These are phyloP conservation scores for Penicillium mononematosum DNA, from an alignment of 495 filamentous ascomycete genomes.

Conservation along the genomic window DNA sequence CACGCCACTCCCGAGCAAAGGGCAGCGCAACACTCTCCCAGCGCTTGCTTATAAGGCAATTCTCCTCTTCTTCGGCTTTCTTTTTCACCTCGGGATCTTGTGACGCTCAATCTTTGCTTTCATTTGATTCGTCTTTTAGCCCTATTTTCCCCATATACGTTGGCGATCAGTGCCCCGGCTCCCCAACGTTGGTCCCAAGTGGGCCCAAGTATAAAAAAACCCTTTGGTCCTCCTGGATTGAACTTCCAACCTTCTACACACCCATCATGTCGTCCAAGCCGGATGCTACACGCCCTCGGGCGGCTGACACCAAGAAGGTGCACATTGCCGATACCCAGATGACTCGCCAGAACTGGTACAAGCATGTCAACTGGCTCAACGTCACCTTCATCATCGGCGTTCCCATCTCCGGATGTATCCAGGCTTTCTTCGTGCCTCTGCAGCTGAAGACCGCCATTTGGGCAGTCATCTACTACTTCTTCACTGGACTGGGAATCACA, in stretches of 20 bases:
- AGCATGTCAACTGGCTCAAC: constrained; percentile 96
- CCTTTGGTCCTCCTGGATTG: constrained; percentile 13
- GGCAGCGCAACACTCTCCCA: constrained; percentile 5
- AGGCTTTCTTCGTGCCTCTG: constrained; percentile 79
- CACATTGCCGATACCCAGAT: constrained; percentile 65
- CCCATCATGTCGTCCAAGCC: constrained; percentile 42
- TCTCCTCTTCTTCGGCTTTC: constrained; percentile 5
- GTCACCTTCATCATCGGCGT: constrained; percentile 83
- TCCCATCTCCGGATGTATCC: constrained; percentile 72
- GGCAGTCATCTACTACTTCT: constrained; percentile 87
- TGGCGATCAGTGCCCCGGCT: constrained; percentile 24
- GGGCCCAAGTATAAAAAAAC: constrained; percentile 30
- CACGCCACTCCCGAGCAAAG: constrained; percentile 21
- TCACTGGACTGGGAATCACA: constrained; percentile 85
- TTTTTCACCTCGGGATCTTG: constrained; percentile 37
- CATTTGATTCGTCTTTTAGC: constrained; percentile 17
- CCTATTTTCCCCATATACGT: constrained; percentile 26
- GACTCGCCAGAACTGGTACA: constrained; percentile 87
- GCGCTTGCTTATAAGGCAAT: constrained; percentile 1
- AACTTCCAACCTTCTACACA: constrained; percentile 9
- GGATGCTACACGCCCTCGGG: constrained; percentile 38
- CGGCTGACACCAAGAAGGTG: constrained; percentile 51
- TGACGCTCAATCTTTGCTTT: constrained; percentile 22
- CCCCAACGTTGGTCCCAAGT: constrained; percentile 36
- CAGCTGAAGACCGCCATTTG: constrained; percentile 74